phyloP scores from a whole-genome alignment of 2,329 filamentous ascomycete genomes.

The Gyromitra esculenta region DNA sequence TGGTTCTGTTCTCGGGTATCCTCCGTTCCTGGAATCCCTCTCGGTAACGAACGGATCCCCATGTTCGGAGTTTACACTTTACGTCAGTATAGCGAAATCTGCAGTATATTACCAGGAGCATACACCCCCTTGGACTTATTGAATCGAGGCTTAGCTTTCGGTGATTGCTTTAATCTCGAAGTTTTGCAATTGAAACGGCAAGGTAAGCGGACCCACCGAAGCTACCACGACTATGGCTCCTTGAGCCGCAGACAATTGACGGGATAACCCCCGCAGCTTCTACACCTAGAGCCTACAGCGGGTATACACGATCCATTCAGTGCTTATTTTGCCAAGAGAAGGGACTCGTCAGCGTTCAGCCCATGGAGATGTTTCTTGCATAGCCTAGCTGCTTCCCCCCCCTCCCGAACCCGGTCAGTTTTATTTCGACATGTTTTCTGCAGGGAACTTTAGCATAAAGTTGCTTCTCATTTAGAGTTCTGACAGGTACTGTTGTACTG shows the following conservation, averaged over 20 bases:
- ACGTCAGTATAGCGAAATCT: not conserved
- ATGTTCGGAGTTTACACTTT: not conserved
- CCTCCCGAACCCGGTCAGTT: not conserved
- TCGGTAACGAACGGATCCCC: not conserved
- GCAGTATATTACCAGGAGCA: not conserved
- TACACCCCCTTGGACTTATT: not conserved
- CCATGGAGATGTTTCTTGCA: conserved; percentile 2
- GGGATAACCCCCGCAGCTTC: not conserved
- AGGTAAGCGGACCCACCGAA: not conserved
- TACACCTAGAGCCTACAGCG: not conserved
- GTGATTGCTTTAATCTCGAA: not conserved
- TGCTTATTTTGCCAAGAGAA: conserved; percentile 12
- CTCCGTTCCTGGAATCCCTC: not conserved
- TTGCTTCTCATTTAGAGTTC: conserved; percentile 35
- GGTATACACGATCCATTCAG: not conserved
- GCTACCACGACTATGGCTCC: not conserved
- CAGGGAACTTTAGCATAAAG: not conserved
- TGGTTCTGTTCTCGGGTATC: not conserved
- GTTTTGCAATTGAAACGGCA: not conserved
- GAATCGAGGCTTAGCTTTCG: not conserved
- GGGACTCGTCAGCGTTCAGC: conserved; percentile 32
- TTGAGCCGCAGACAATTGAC: not conserved
- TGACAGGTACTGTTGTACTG: conserved; percentile 32
- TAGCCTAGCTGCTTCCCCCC: conserved; percentile 8
- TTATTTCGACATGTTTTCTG: not conserved